A percentile compares a stretch with the other conserved stretches of the same genome.
These are phyloP conservation scores for Strobilomyces dryophilus DNA, from an alignment of 768 basidiomycete species.

Conservation along the genomic window DNA sequence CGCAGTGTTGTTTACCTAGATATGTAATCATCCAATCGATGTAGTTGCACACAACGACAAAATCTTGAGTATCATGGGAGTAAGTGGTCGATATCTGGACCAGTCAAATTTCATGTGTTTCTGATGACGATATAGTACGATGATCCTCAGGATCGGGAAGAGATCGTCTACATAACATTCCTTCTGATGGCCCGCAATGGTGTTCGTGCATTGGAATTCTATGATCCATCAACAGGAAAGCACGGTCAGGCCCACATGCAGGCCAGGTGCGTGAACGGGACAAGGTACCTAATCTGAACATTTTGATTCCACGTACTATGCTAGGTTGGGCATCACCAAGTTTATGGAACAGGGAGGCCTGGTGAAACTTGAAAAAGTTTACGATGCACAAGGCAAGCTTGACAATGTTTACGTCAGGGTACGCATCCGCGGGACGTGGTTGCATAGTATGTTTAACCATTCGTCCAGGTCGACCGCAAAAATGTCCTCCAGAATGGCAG, in stretches of 20 bases:
- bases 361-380: constrained; percentile 65
- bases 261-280: constrained; percentile 53
- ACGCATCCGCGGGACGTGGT: constrained; percentile 20
- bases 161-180: constrained; percentile 79
- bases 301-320: neutral
- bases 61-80: constrained; percentile 79
- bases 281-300: neutral
- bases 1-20: neutral
- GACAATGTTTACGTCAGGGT: constrained; percentile 70
- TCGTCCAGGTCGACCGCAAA: constrained; percentile 61
- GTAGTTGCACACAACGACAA: constrained; percentile 69
- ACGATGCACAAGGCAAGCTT: constrained; percentile 51
- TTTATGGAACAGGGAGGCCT: constrained; percentile 71
- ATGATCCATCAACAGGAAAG: constrained; percentile 74
- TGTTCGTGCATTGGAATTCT: constrained; percentile 74
- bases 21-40: neutral
- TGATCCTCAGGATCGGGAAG: constrained; percentile 63
- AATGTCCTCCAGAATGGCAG: constrained; percentile 63
- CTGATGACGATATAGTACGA: constrained; percentile 47
- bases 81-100: constrained; percentile 30
- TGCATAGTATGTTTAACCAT: neutral
- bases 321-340: constrained; percentile 77
- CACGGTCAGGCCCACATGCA: constrained; percentile 93
- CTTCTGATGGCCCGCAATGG: constrained; percentile 85
- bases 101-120: too few species aligned